Percentiles rank a stretch among this genome's conserved stretches.
Conservation (phyloP, 2,329 filamentous ascomycete species). For the Lasiodiplodia citricola region DNA sequence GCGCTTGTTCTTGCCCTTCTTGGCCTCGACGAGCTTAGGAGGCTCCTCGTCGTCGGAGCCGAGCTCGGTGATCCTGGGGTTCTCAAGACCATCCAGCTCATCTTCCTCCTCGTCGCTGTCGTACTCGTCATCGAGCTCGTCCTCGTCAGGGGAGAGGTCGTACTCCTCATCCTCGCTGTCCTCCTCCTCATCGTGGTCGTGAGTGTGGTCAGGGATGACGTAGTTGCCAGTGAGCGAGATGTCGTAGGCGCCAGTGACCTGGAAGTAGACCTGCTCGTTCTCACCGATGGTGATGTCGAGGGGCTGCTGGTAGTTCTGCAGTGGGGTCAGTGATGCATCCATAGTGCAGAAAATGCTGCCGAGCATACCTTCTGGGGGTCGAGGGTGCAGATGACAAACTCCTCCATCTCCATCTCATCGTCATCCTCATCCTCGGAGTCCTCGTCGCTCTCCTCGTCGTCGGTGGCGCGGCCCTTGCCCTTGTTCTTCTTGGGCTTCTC, state of each 20-base stretch:
- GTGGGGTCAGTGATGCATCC: slow-evolving; percentile 29
- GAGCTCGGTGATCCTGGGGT: slow-evolving; percentile 84
- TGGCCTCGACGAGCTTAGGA: slow-evolving; percentile 59
- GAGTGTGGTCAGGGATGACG: slow-evolving; percentile 71
- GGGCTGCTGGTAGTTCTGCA: slow-evolving; percentile 89
- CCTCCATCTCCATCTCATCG: slow-evolving; percentile 69
- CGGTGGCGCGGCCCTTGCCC: slow-evolving; percentile 65
- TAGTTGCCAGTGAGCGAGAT: slow-evolving; percentile 97
- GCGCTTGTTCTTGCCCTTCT: slow-evolving; percentile 92
- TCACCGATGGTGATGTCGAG: slow-evolving; percentile 91
- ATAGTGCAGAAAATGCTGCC: slow-evolving; percentile 11
- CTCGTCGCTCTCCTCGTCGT: slow-evolving; percentile 74
- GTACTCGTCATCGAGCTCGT: slow-evolving; percentile 69
- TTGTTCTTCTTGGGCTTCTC: slow-evolving; percentile 61
- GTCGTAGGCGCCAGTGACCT: slow-evolving; percentile 85
- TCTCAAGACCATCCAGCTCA: slow-evolving; percentile 65
- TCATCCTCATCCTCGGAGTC: slow-evolving; percentile 61
- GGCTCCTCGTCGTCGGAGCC: slow-evolving; percentile 74
- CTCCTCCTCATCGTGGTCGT: slow-evolving; percentile 62
- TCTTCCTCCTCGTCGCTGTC: slow-evolving; percentile 53
- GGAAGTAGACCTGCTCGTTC: slow-evolving; percentile 89
- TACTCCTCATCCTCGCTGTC: slow-evolving; percentile 68
- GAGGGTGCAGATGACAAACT: slow-evolving; percentile 94
- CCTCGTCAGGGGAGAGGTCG: slow-evolving; percentile 79
- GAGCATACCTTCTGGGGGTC: slow-evolving; percentile 82